These are phyloP conservation scores for Melaleuca alternifolia DNA, from an alignment of 345 rosid species.

Conservation along the genomic window DNA sequence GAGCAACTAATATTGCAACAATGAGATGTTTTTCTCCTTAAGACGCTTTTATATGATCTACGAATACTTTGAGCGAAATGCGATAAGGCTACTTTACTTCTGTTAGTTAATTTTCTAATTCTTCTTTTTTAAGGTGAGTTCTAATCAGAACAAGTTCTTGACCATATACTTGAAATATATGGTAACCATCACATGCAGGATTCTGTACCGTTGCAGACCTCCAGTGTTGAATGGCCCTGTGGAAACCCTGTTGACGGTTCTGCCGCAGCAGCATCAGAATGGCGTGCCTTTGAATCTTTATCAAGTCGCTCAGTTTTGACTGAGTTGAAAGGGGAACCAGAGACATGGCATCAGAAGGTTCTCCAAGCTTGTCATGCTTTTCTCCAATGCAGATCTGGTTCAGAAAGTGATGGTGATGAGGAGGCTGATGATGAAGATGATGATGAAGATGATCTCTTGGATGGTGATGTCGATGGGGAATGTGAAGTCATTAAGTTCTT, in stretches of 20 bases:
- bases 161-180: background rate
- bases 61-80: background rate
- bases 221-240: constrained; percentile 11
- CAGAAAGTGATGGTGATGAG: background rate
- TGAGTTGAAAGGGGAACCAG: constrained; percentile 17
- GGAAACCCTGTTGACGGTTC: background rate
- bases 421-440: background rate
- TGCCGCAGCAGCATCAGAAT: background rate
- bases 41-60: background rate
- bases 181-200: background rate
- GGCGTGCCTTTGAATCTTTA: background rate
- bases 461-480: constrained; percentile 6
- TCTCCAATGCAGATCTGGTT: constrained; percentile 8
- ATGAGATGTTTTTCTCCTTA: background rate
- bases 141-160: background rate
- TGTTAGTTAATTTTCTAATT: background rate
- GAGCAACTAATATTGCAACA: background rate
- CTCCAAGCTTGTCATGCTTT: constrained; percentile 39
- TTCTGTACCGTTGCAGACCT: background rate
- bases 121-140: background rate
- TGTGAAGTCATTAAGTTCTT: constrained; percentile 32
- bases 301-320: background rate
- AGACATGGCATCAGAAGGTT: constrained; percentile 27
- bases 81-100: background rate
- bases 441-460: constrained; percentile 5